Evolutionary conservation across 1,139 yeast genomes (phyloP), one percentile per base, ranked within the genome.

Genomic region (Debaryomyces nepalensis): DNA sequence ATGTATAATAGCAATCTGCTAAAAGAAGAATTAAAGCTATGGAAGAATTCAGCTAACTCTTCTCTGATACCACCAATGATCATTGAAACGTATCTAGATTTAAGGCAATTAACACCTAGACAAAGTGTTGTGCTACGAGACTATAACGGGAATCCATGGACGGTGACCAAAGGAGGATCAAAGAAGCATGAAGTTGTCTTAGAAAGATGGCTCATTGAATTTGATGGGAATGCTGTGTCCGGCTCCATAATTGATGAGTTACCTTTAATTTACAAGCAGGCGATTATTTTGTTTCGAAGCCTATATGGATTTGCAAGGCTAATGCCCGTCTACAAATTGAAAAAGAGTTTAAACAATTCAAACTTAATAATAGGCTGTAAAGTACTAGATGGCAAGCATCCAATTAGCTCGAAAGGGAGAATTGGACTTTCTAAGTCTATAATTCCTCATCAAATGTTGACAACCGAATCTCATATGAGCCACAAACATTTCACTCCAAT

Each of bases 141-240:
- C 44, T 91, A 63, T 12, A 65, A 56, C 24, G 68, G 58, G 38
- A 69, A 59, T 32, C 71, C 73, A 33, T 74, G 73, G 63, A 68
- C 66, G 15, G 81, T 66, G 33, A 67, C 65, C 29, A 74, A 54
- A 37, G 71, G 67, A 16, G 78, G 69, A 2, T 57, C 58, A 20
- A 81, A 77, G 56, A 84, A 84, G 54, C 71, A 81, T 10, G 98
- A 91, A 61, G 79, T 93, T 12, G 97, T 93, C 2, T 66, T 93
- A 44, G 99, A 93, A 59, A 73, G 99, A 45, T 93, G 99, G 99
- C 70, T 89, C 19, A 69, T 93, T 27, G 96, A 90, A 60, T 79
- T 90, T 49, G 91, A 84, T 52, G 59, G 59, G 38, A 56, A 46
- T 41, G 63, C 53, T 18, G 59, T 60, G 6, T 52, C 63, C 12